A percentile compares a stretch with the other conserved stretches of the same genome.
phyloP scores from a whole-genome alignment of 2,329 filamentous ascomycete species.

The Ciborinia camelliae region DNA sequence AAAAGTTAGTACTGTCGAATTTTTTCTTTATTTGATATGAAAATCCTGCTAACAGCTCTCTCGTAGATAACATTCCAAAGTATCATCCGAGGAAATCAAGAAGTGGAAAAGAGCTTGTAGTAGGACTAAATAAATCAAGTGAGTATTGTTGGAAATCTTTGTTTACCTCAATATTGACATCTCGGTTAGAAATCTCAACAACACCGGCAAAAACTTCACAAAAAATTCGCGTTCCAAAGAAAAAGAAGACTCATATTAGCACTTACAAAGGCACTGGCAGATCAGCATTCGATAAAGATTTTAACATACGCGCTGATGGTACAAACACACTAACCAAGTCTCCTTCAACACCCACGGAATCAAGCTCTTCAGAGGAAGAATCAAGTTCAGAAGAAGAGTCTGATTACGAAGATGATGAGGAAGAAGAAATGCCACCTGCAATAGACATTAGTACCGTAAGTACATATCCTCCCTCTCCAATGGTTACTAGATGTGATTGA shows the following conservation, averaged over 20 bases:
- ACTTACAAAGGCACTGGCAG: constrained; percentile 34
- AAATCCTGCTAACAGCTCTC: constrained; percentile 1
- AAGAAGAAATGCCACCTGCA: constrained; percentile 26
- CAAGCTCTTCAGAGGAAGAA: constrained; percentile 37
- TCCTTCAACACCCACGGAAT: constrained; percentile 30
- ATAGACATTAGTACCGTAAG: constrained; percentile 36
- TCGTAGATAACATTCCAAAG: constrained; percentile 35
- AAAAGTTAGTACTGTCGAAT: constrained; percentile 32
- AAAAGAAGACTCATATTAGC: constrained; percentile 27
- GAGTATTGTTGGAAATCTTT: constrained; percentile 23
- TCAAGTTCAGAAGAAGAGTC: constrained; percentile 37
- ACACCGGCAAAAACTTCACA: constrained; percentile 28
- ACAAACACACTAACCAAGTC: constrained; percentile 21
- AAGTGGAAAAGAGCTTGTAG: constrained; percentile 35
- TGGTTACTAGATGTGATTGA: background rate
- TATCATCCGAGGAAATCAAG: constrained; percentile 35
- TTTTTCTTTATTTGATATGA: background rate
- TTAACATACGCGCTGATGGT: constrained; percentile 26
- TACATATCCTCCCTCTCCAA: background rate
- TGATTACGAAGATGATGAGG: constrained; percentile 37
- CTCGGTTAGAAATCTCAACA: constrained; percentile 26
- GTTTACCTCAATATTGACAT: constrained; percentile 14
- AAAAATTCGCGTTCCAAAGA: constrained; percentile 29
- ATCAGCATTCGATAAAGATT: constrained; percentile 25
- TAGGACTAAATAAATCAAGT: constrained; percentile 34